Percentiles rank a stretch among this genome's conserved stretches.
phyloP scores from a whole-genome alignment of 148 eudicot genomes.

The Polygonum aviculare region DNA sequence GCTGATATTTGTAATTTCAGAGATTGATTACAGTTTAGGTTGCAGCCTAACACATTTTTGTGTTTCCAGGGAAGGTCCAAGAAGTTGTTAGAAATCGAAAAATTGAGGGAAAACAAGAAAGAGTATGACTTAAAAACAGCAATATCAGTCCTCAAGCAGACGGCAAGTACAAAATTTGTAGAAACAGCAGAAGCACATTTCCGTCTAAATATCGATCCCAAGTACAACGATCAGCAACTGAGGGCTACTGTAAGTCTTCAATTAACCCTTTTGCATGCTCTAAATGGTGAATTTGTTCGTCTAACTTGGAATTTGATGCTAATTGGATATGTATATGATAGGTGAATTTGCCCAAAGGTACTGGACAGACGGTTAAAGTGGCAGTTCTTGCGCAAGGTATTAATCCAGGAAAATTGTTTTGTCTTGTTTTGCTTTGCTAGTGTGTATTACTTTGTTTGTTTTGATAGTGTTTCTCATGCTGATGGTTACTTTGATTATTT shows the following conservation, averaged over 20 bases:
- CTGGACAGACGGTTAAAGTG: constrained; percentile 73
- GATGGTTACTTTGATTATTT: background rate
- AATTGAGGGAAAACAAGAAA: constrained; percentile 70
- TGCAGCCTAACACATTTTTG: background rate
- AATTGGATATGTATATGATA: constrained; percentile 11
- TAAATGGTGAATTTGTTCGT: background rate
- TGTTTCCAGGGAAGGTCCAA: constrained; percentile 64
- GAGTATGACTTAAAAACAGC: constrained; percentile 80
- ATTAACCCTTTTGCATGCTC: background rate
- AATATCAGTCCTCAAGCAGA: constrained; percentile 67
- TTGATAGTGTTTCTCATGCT: background rate
- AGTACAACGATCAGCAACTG: constrained; percentile 90
- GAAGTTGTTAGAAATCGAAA: constrained; percentile 77
- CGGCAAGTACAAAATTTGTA: constrained; percentile 67
- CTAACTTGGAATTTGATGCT: constrained; percentile 1
- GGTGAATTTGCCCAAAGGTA: constrained; percentile 93
- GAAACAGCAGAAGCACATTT: constrained; percentile 93
- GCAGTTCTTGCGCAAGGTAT: constrained; percentile 97
- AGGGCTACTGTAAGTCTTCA: constrained; percentile 73
- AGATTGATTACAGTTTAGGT: background rate
- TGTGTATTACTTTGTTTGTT: background rate
- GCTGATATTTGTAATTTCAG: background rate
- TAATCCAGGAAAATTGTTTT: background rate
- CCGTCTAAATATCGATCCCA: constrained; percentile 92
- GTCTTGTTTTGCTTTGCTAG: background rate